Evolutionary conservation across 169 alveolate genomes (phyloP), one percentile per base, ranked within the genome.

Genomic region (Eimeria sp.): DNA sequence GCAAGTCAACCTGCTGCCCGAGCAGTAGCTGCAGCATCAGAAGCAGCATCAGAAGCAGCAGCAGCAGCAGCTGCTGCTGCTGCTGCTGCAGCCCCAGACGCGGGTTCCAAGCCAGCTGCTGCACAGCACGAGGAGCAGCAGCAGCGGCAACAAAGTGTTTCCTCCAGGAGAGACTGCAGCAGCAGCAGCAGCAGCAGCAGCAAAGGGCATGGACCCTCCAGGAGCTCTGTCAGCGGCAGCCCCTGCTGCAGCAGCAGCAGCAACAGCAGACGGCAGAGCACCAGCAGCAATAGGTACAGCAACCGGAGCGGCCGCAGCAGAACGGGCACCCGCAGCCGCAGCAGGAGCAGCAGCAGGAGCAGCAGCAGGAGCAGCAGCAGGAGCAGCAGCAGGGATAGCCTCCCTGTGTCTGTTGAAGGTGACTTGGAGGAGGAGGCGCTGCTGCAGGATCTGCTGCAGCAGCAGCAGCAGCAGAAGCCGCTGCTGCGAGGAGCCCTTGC

Each of bases 391-490:
- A n/a, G n/a, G n/a, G n/a, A n/a, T 25, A 80, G 89, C 89, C 54
- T 37, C 16, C 52, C 49, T 4, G 25, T n/a, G 0, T 54, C 89
- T 6, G 33, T 20, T 25, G 89, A 54, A 11, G 43, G 20, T 46
- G 89, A 52, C 25, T 18, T 27, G 20, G 88, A 77, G 62, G 71
- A 54, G 52, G 89, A 80, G 62, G 89, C 66, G 71, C 56, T 52
- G 43, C 71, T 80, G 89, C 89, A 46, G 56, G 72, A 80, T 27
- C 14, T 25, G 66, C 27, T 80, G 89, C 89, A 37, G 64, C 87
- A 80, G 89, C 89, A 77, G 87, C 66, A 80, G 89, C 89, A 46
- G 72, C 89, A 46, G 71, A 58, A 80, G 71, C 89, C 89, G 72
- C 89, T 80, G 89, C 71, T 80, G 89, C 71, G 66, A 13, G 72